These are phyloP conservation scores for Pseudoneurospora amorphoporcata DNA, from an alignment of 495 filamentous ascomycete species.

Conservation along the genomic window DNA sequence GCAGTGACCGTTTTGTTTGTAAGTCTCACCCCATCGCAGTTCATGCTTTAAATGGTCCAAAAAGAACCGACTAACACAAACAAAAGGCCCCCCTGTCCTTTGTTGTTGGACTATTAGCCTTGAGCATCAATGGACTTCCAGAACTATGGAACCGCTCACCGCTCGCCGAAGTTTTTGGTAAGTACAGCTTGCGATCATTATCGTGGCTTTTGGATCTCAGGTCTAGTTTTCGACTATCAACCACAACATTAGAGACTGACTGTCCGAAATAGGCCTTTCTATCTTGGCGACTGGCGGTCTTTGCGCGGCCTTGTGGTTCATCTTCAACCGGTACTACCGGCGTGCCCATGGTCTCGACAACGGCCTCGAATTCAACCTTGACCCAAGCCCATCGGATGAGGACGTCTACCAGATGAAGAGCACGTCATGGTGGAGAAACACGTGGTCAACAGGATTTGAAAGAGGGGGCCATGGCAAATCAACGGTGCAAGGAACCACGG, in stretches of 20 bases:
- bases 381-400: background rate
- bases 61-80: background rate
- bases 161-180: constrained; percentile 5
- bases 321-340: constrained; percentile 1
- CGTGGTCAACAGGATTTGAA: background rate
- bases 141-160: background rate
- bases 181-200: background rate
- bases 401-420: background rate
- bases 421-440: background rate
- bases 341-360: background rate
- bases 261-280: background rate
- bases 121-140: background rate
- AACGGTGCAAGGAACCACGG: background rate
- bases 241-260: background rate
- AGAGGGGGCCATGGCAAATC: background rate
- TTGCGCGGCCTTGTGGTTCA: constrained; percentile 1
- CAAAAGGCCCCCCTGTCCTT: constrained; percentile 5
- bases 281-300: constrained; percentile 3
- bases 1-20: constrained; percentile 5
- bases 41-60: background rate
- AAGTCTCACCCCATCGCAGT: background rate
- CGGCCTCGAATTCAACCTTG: background rate
- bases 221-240: background rate
- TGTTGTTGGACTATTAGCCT: constrained; percentile 2
- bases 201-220: background rate